Evolutionary conservation across 2,329 filamentous ascomycete genomes (phyloP), one percentile per base, ranked within the genome.

Genomic region (Aspergillus glaucus): DNA sequence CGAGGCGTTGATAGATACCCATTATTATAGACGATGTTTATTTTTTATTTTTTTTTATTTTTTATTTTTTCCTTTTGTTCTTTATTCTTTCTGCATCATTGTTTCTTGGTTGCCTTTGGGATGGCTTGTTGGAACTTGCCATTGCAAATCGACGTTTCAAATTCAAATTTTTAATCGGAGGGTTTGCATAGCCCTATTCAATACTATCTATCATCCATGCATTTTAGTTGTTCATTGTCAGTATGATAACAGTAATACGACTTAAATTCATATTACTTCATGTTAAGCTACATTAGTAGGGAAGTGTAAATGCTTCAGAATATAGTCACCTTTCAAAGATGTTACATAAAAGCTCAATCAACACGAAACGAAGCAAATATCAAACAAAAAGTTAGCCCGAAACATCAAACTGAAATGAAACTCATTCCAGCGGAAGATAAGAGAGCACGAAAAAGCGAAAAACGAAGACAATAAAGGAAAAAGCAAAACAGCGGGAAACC

Each of bases 1-100:
- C 62, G 63, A 67, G 66, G 67, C 66, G 65, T 70, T 69, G 64
- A 62, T 66, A 70, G 66, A 70, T 70, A 70, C 68, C 68, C 67
- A 65, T 56, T 62, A 60, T 62, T 59, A 63, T 63, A 62, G 61
- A 57, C 55, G 53, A 61, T 60, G 47, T 54, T 60, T 55, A 56
- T 55, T 55, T 54, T 53, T 59, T 54, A 44, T 57, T 46, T 47
- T 56, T 53, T 41, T 15, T 15, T 15, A n/a, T n/a, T n/a, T n/a
- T n/a, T n/a, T n/a, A n/a, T 15, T 15, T 48, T 48, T 40, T 52
- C 46, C 50, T 46, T 34, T 50, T 52, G 24, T 54, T 42, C 50
- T 54, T 52, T 51, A 47, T 50, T 50, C 22, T 44, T 48, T 42
- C 49, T 54, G 51, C 51, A 47, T 50, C 49, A 19, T 44, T 48